A percentile compares a stretch with the other conserved stretches of the same genome.
These are phyloP conservation scores for Amaranthus cruentus DNA, from an alignment of 148 eudicot species.

Conservation along the genomic window DNA sequence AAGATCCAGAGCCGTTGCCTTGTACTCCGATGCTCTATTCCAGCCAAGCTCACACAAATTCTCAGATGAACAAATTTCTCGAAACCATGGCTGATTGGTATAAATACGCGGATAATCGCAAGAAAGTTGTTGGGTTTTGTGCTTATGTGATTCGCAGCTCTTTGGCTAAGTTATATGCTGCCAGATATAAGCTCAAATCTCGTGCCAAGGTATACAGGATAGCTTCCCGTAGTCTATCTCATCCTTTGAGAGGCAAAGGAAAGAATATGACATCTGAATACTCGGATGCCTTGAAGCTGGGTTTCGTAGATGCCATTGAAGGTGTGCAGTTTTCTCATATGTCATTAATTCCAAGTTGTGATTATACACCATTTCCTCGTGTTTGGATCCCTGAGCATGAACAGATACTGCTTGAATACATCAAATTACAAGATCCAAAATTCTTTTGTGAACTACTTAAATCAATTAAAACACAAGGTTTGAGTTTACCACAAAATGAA, in stretches of 20 bases:
- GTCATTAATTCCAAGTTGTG: constrained; percentile 84
- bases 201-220: constrained; percentile 85
- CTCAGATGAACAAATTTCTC: constrained; percentile 97
- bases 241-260: constrained; percentile 59
- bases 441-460: constrained; percentile 63
- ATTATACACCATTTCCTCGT: constrained; percentile 82
- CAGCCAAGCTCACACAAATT: constrained; percentile 90
- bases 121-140: constrained; percentile 88
- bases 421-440: constrained; percentile 70
- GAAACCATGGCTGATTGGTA: constrained; percentile 99
- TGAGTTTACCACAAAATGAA: constrained; percentile 69
- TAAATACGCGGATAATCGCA: constrained; percentile 87
- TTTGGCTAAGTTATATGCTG: constrained; percentile 86
- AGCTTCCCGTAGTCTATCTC: constrained; percentile 84
- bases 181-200: constrained; percentile 87
- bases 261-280: constrained; percentile 58
- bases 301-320: constrained; percentile 80
- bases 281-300: constrained; percentile 79
- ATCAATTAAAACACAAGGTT: constrained; percentile 47
- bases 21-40: constrained; percentile 93
- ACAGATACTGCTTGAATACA: constrained; percentile 57
- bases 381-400: constrained; percentile 86
- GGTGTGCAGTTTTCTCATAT: constrained; percentile 90
- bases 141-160: constrained; percentile 95
- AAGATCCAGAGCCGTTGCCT: constrained; percentile 92